A percentile compares a stretch with the other conserved stretches of the same genome.
phyloP scores from a whole-genome alignment of 2,329 filamentous ascomycete genomes.

The Calonectria fujianensis region DNA sequence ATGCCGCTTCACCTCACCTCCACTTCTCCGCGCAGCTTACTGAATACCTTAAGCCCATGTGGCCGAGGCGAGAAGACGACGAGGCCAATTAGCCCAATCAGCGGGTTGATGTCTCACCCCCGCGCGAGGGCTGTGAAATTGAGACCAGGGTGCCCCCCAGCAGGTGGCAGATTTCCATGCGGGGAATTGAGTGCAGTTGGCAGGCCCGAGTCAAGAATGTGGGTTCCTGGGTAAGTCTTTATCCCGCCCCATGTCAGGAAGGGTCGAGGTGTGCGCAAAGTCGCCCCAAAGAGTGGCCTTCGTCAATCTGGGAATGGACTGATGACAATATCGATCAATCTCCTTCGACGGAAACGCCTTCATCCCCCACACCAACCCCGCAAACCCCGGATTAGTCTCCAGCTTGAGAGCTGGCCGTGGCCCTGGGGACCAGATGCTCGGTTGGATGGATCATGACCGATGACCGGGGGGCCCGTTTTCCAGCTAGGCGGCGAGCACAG shows the following conservation, averaged over 20 bases:
- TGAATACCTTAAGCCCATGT: slow-evolving; percentile 26
- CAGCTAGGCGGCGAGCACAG: slow-evolving; percentile 36
- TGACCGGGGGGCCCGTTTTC: slow-evolving; percentile 4
- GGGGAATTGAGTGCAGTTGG: slow-evolving; percentile 34
- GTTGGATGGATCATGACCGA: slow-evolving; percentile 34
- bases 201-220: slow-evolving; percentile 37
- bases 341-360: slow-evolving; percentile 53
- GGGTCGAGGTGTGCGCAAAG: slow-evolving; percentile 10
- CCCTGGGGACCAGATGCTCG: slow-evolving; percentile 27
- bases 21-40: slow-evolving; percentile 27
- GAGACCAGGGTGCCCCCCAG: slow-evolving; percentile 51
- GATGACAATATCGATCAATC: slow-evolving; percentile 46
- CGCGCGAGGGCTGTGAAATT: slow-evolving; percentile 19
- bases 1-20: slow-evolving; percentile 29
- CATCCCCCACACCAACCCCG: slow-evolving; percentile 56
- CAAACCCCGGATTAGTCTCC: slow-evolving; percentile 54
- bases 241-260: slow-evolving; percentile 38
- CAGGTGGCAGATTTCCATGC: slow-evolving; percentile 40
- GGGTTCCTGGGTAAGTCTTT: slow-evolving; percentile 50
- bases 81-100: slow-evolving; percentile 23
- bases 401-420: slow-evolving; percentile 43
- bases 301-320: slow-evolving; percentile 34
- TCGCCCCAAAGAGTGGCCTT: slow-evolving; percentile 17
- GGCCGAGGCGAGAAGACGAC: slow-evolving; percentile 11
- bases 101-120: slow-evolving; percentile 48